phyloP scores from a whole-genome alignment of 257 asterid genomes.

The Primulina eburnea region DNA sequence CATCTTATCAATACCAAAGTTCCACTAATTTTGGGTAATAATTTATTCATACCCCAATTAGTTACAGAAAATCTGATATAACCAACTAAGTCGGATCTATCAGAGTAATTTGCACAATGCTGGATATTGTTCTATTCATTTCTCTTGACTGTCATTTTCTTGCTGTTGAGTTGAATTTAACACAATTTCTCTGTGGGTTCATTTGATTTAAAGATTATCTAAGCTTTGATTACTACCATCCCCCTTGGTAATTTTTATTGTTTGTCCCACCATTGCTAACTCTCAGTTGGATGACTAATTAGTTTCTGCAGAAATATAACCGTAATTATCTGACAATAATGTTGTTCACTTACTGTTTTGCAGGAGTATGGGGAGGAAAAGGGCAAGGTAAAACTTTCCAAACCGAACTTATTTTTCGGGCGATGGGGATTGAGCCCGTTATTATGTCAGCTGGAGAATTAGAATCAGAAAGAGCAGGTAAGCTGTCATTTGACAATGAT shows the following conservation, averaged over 20 bases:
- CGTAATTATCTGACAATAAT: conserved; percentile 8
- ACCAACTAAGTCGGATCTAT: too few species aligned
- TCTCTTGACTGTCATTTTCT: too few species aligned
- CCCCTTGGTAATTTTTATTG: background rate
- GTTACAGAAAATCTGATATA: too few species aligned
- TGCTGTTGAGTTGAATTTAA: too few species aligned
- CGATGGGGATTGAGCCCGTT: conserved; percentile 84
- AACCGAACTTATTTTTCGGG: conserved; percentile 86
- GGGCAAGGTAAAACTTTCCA: conserved; percentile 97
- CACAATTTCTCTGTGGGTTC: too few species aligned
- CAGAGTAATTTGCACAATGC: too few species aligned
- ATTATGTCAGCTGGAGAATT: conserved; percentile 97
- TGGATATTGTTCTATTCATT: too few species aligned
- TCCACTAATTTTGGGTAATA: conserved; percentile 78
- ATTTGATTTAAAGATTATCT: too few species aligned
- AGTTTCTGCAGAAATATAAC: background rate
- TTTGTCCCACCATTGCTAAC: background rate
- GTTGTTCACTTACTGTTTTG: conserved; percentile 17
- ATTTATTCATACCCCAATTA: background rate
- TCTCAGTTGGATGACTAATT: background rate
- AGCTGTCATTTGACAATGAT: conserved; percentile 15
- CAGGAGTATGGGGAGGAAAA: conserved; percentile 97
- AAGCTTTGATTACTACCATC: too few species aligned
- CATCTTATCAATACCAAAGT: conserved; percentile 63
- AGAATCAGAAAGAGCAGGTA: conserved; percentile 97